Percentiles rank a stretch among this genome's conserved stretches.
phyloP scores from a whole-genome alignment of 345 rosid species.

The Melaleuca alternifolia region DNA sequence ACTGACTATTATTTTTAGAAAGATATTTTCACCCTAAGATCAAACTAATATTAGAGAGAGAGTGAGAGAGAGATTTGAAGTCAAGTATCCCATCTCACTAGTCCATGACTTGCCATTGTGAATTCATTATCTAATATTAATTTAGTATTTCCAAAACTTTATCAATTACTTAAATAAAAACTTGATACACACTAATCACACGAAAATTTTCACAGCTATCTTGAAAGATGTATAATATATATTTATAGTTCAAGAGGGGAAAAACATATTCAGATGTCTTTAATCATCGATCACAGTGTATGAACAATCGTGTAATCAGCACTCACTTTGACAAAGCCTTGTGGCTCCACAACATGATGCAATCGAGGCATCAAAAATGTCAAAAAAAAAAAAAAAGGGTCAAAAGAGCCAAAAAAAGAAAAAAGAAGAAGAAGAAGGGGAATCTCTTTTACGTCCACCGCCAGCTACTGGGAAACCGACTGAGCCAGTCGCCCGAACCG shows the following conservation, averaged over 20 bases:
- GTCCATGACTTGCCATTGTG: neutral
- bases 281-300: neutral
- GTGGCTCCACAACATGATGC: neutral
- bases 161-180: neutral
- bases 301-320: neutral
- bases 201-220: neutral
- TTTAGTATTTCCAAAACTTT: neutral
- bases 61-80: neutral
- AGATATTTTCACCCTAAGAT: neutral
- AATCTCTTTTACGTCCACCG: neutral
- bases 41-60: neutral
- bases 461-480: constrained; percentile 16
- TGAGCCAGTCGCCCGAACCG: constrained; percentile 76
- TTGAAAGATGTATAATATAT: neutral
- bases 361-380: neutral
- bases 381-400: neutral
- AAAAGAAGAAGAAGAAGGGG: neutral
- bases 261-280: neutral
- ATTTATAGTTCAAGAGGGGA: neutral
- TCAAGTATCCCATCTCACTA: neutral
- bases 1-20: neutral
- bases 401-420: neutral
- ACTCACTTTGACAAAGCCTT: neutral
- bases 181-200: neutral
- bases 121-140: neutral